Base-by-base conservation (phyloP, 2,329 filamentous ascomycete genomes). In the Leptodontidium sp. region DNA sequence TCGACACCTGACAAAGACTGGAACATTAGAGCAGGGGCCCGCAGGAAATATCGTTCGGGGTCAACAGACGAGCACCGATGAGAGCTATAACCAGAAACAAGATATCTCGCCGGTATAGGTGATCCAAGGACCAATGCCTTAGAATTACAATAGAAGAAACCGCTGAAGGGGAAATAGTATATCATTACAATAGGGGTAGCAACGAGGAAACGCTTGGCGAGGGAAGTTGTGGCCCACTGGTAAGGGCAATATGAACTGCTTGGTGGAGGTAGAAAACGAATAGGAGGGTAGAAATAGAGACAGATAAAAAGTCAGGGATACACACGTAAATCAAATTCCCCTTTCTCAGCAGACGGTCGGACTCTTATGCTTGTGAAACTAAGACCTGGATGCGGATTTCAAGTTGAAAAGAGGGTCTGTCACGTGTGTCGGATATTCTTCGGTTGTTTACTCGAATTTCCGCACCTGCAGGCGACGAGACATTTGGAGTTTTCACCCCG, bases 1-100 rank as follows among this genome's bases (percentile, higher is more conserved):
- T 50, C 78, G 81, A 58, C 81, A 83, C 70, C 74, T 83, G 65
- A 80, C 78, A 4, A 81, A 80, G 68, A 77, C 77, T 1, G 79
- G 79, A 26, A 75, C 76, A 4, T 38, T 80, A 8, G 73, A 77
- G 57, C 64, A 73, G 40, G 73, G 72, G 4, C 69, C 72, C 5
- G 65, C 62, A 15, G 63, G 67, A 5, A 73, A 70, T 38, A 69
- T 71, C 15, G 50, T 58, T 26, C 67, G 68, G 29, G 65, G 68
- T 9, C 65, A 66, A 26, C 62, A 68, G 26, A 50, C 58, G 17
- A 70, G 66, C 40, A 64, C 61, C 17, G 47, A 55, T 57, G 65
- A 69, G 15, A 45, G 62, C 17, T 68, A 71, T 17, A 21, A 58
- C 38, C 47, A 66, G 40, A 62, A 67, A n/a, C 52, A 61, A n/a